phyloP scores from a whole-genome alignment of 2,329 filamentous ascomycete genomes.

The Ramichloridium luteum region DNA sequence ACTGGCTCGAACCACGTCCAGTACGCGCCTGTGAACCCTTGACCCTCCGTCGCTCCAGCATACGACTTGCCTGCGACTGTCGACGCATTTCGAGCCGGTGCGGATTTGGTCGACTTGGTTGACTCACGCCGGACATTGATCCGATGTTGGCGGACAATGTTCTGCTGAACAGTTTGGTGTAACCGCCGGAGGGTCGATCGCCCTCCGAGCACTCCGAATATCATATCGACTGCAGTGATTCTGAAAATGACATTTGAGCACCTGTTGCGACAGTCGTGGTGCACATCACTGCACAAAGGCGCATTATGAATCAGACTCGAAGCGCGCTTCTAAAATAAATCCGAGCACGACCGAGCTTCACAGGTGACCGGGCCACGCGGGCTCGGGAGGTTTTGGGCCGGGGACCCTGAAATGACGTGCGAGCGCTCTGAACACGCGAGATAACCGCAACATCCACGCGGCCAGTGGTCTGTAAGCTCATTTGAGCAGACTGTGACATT shows the following conservation, averaged over 20 bases:
- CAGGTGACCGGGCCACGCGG: too few species aligned
- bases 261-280: too few species aligned
- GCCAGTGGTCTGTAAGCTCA: too few species aligned
- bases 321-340: too few species aligned
- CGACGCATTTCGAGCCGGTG: slow-evolving; percentile 9
- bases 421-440: too few species aligned
- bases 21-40: slow-evolving; percentile 32
- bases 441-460: too few species aligned
- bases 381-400: too few species aligned
- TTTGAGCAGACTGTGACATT: too few species aligned
- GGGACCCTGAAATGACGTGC: too few species aligned
- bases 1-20: slow-evolving; percentile 38
- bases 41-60: not conserved
- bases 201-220: slow-evolving; percentile 16
- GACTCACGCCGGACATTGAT: slow-evolving; percentile 12
- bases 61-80: slow-evolving; percentile 1
- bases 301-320: too few species aligned
- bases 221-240: slow-evolving; percentile 19
- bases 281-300: too few species aligned
- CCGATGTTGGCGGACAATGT: slow-evolving; percentile 19
- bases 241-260: not conserved
- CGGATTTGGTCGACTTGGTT: slow-evolving; percentile 8
- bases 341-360: too few species aligned
- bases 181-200: slow-evolving; percentile 20
- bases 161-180: slow-evolving; percentile 23